Base-by-base conservation (phyloP, 192 early-diverging fungal genomes). In the Glomus cerebriforme region DNA sequence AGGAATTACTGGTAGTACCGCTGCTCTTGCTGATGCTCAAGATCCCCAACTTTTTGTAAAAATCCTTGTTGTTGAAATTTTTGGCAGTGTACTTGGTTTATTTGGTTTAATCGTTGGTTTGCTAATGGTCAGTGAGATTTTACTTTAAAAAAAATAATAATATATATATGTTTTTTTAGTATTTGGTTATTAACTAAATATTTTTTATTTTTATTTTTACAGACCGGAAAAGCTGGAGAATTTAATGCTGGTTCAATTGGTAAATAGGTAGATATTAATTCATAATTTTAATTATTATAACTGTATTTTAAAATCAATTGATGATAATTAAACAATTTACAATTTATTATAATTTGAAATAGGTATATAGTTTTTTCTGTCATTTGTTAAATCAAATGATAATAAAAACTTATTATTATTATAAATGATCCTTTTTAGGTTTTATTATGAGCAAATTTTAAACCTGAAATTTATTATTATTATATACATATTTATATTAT, bases 71-170 rank as follows among this genome's bases (percentile, higher is more conserved):
- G 93, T 99, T 71, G 97, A 98, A 80, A 99, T 99, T 82, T 98
- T 99, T 83, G 97, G 96, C 22, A 93, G 91, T 69, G 94, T 99
- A 62, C 89, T 99, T 72, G 97, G 97, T 37, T 88, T 99, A 27
- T 99, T 99, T 88, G 97, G 97, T 2, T 88, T 99, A 37, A 99
- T 99, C 81, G 93, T 97, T 43, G 97, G 96, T 1, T 87, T 99
- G 34, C 80, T 99, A 63, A 91, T 94, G 84, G 89, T 90, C 84
- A 80, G 84, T 76, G n/a, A 29, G 59, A 27, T 58, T 24, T 24
- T 45, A 2, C 54, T 32, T 73, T 35, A 8, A 13, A 63, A 35
- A 59, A 13, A 22, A 60, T 7, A 15, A 9, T 39, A 9, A 39
- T 9, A 39, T 39, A 39, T 75, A 26, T 75, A 31, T 35, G 2